Conservation (phyloP, 495 filamentous ascomycete species). For the Annulohypoxylon bovei region DNA sequence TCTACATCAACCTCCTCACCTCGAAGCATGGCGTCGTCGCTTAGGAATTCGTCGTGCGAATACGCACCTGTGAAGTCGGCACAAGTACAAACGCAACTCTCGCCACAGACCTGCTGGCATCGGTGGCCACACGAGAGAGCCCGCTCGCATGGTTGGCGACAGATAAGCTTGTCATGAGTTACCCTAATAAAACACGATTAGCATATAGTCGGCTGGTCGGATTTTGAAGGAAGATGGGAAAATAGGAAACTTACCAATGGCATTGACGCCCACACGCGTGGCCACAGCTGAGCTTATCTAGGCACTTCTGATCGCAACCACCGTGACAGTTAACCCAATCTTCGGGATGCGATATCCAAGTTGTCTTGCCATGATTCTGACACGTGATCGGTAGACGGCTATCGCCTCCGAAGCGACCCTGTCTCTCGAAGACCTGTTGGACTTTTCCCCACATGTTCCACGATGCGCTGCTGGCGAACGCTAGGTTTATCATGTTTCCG, state of each 20-base stretch:
- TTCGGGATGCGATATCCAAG: slow-evolving; percentile 55
- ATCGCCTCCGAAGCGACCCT: slow-evolving; percentile 35
- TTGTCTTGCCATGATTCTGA: slow-evolving; percentile 48
- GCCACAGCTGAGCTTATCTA: slow-evolving; percentile 53
- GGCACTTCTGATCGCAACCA: slow-evolving; percentile 66
- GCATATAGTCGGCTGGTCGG: not conserved
- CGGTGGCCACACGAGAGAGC: slow-evolving; percentile 71
- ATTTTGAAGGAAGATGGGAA: not conserved
- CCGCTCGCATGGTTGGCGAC: slow-evolving; percentile 68
- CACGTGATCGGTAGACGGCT: slow-evolving; percentile 54
- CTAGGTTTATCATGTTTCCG: slow-evolving; percentile 72
- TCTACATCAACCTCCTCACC: not conserved
- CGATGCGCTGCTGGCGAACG: slow-evolving; percentile 46
- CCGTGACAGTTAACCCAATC: slow-evolving; percentile 66
- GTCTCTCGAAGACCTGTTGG: slow-evolving; percentile 44
- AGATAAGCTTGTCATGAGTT: slow-evolving; percentile 69
- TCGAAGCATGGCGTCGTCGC: not conserved
- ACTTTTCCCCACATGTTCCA: slow-evolving; percentile 54
- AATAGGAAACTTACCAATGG: slow-evolving; percentile 51
- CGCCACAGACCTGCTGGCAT: slow-evolving; percentile 54
- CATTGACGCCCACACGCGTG: slow-evolving; percentile 57
- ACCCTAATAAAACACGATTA: slow-evolving; percentile 61
- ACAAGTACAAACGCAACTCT: slow-evolving; percentile 52
- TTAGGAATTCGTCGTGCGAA: slow-evolving; percentile 30
- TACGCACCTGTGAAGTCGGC: slow-evolving; percentile 43